Evolutionary conservation across 345 rosid species (phyloP).

Genomic region (Gossypium mustelinum): DNA sequence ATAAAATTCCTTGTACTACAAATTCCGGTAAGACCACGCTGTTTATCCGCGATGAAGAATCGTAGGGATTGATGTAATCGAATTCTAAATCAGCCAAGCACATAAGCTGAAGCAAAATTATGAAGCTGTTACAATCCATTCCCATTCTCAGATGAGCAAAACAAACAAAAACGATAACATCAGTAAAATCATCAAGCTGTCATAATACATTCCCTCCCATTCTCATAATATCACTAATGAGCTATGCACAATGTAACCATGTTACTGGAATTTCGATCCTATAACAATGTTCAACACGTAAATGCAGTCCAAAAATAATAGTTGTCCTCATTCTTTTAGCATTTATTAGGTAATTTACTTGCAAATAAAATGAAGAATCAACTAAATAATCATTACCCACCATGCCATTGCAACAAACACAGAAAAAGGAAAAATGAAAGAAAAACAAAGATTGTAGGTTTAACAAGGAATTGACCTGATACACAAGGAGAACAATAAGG

Average conservation of each 20-base stretch:
- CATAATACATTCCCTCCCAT: no score
- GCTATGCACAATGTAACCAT: no score
- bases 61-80: slow-evolving; percentile 71
- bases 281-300: no score
- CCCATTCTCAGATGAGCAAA: neutral
- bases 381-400: neutral
- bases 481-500: slow-evolving; percentile 63
- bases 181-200: no score
- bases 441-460: slow-evolving; percentile 5
- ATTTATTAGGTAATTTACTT: neutral
- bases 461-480: slow-evolving; percentile 49
- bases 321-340: neutral
- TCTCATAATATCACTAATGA: no score
- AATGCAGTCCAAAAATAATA: no score
- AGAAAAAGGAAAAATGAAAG: neutral
- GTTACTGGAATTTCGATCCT: no score
- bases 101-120: slow-evolving; percentile 48
- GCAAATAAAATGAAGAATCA: neutral
- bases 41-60: slow-evolving; percentile 63
- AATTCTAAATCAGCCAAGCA: slow-evolving; percentile 72
- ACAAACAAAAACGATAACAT: no score
- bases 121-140: no score
- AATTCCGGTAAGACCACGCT: slow-evolving; percentile 18
- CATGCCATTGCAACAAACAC: neutral
- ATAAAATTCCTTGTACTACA: slow-evolving; percentile 43